phyloP scores from a whole-genome alignment of 2,329 filamentous ascomycete genomes.

The Colletotrichum tanaceti region DNA sequence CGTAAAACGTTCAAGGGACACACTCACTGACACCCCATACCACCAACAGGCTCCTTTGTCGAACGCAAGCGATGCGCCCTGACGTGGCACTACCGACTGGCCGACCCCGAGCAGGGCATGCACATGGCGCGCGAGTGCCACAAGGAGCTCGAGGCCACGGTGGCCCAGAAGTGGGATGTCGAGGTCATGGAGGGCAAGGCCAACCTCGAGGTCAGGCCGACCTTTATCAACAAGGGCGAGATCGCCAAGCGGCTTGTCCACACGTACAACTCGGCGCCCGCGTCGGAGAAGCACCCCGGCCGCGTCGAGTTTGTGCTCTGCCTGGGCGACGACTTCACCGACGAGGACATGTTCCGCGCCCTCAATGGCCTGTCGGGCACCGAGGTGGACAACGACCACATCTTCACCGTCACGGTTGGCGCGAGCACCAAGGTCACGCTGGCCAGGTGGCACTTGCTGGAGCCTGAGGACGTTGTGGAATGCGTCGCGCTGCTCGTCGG shows the following conservation, averaged over 20 bases:
- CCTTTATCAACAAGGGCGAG: constrained; percentile 97
- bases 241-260: constrained; percentile 87
- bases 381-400: constrained; percentile 70
- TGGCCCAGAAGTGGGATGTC: constrained; percentile 85
- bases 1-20: neutral
- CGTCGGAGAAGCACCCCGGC: constrained; percentile 56
- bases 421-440: constrained; percentile 92
- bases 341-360: constrained; percentile 96
- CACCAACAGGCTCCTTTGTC: constrained; percentile 79
- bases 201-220: constrained; percentile 95
- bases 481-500: constrained; percentile 67
- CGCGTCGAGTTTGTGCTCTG: constrained; percentile 89
- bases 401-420: constrained; percentile 93
- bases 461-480: constrained; percentile 88
- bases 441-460: constrained; percentile 88
- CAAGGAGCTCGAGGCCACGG: constrained; percentile 80
- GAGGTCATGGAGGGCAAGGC: constrained; percentile 98
- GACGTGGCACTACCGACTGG: constrained; percentile 96
- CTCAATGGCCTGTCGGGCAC: constrained; percentile 70
- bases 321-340: constrained; percentile 94
- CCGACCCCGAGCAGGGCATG: constrained; percentile 84
- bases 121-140: constrained; percentile 86
- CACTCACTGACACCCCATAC: neutral
- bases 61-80: constrained; percentile 94
- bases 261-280: constrained; percentile 70